A percentile compares a stretch with the other conserved stretches of the same genome.
phyloP scores from a whole-genome alignment of 2,329 filamentous ascomycete species.

The Byssothecium circinans region DNA sequence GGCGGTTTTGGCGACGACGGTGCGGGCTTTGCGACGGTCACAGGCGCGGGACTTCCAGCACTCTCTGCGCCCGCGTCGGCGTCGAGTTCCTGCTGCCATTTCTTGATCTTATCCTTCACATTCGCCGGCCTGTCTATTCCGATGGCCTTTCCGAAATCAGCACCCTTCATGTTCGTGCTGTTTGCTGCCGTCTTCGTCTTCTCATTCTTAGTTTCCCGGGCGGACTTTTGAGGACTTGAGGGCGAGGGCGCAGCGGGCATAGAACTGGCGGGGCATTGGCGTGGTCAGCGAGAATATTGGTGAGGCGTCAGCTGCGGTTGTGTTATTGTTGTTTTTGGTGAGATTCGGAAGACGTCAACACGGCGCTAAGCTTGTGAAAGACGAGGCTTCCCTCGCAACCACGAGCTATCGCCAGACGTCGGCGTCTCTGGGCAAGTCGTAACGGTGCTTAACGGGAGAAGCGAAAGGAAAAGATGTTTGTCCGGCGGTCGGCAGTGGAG shows the following conservation, averaged over 20 bases:
- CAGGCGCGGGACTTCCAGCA: conserved; percentile 8
- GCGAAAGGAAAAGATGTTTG: neutral
- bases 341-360: neutral
- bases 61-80: conserved; percentile 48
- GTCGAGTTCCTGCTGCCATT: conserved; percentile 81
- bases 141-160: conserved; percentile 45
- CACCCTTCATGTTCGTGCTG: conserved; percentile 36
- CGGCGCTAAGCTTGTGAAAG: neutral
- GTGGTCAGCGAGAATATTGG: conserved; percentile 10
- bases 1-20: conserved; percentile 7
- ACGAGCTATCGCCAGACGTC: neutral
- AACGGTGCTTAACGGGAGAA: neutral
- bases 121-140: conserved; percentile 49
- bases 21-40: conserved; percentile 3
- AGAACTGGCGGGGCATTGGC: conserved; percentile 5
- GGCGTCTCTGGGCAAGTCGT: neutral
- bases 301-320: conserved; percentile 1
- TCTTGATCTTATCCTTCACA: conserved; percentile 74
- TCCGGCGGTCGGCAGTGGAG: neutral
- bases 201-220: conserved; percentile 30
- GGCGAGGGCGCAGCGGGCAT: conserved; percentile 12
- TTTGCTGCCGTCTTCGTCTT: conserved; percentile 30
- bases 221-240: conserved; percentile 11
- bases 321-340: conserved; percentile 12
- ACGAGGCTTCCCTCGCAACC: conserved; percentile 1